phyloP scores from a whole-genome alignment of 1,139 yeast species.

The Hansenula sp. region DNA sequence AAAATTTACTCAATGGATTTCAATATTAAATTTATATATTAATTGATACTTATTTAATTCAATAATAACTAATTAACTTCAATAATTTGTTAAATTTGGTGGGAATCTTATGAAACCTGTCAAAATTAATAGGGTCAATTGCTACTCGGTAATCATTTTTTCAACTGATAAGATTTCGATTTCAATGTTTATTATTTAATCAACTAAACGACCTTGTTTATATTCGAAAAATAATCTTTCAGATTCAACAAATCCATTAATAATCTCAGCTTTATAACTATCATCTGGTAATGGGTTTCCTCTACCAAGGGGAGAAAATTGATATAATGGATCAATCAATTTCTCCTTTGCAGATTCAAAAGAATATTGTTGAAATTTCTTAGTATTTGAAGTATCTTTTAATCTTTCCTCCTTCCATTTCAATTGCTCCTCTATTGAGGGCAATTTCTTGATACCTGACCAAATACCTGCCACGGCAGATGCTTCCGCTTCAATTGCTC shows the following conservation, averaged over 20 bases:
- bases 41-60: too few relatives aligned
- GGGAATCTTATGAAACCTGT: neutral
- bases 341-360: neutral
- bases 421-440: slow-evolving; percentile 4
- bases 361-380: neutral
- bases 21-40: too few relatives aligned
- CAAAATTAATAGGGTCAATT: too few relatives aligned
- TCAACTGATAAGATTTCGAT: too few relatives aligned
- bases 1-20: too few relatives aligned
- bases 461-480: slow-evolving; percentile 18
- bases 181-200: neutral
- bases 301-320: neutral
- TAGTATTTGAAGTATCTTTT: neutral
- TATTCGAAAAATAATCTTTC: neutral
- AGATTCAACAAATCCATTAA: neutral
- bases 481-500: slow-evolving; percentile 12
- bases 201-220: neutral
- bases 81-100: neutral
- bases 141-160: too few relatives aligned
- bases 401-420: slow-evolving; percentile 3
- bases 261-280: neutral
- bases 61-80: neutral
- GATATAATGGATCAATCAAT: neutral
- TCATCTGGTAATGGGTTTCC: neutral
- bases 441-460: slow-evolving; percentile 5